phyloP scores from a whole-genome alignment of 1,139 yeast species.

The Kluyveromyces sp. region DNA sequence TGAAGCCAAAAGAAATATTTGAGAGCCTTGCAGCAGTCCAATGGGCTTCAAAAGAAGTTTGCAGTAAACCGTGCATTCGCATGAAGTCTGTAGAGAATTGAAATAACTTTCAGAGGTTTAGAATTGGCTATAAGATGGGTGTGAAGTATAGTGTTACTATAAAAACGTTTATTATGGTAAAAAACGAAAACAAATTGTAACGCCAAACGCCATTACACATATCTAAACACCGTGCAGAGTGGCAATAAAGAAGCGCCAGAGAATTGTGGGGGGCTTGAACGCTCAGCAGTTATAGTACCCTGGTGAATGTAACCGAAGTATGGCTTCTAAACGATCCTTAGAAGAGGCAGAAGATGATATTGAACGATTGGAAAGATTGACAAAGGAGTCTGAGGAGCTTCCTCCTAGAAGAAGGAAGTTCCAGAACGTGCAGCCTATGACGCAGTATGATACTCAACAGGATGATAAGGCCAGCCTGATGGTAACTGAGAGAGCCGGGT shows the following conservation, averaged over 20 bases:
- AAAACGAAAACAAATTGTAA: too few relatives aligned
- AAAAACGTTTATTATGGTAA: too few relatives aligned
- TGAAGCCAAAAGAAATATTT: not conserved
- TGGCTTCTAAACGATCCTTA: constrained; percentile 1
- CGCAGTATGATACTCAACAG: constrained; percentile 19
- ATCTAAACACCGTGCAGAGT: too few relatives aligned
- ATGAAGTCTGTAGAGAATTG: not conserved
- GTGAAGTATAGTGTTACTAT: too few relatives aligned
- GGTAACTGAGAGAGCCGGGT: constrained; percentile 28
- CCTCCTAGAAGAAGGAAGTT: constrained; percentile 2
- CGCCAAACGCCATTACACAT: too few relatives aligned
- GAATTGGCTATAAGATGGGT: too few relatives aligned
- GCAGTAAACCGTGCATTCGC: not conserved
- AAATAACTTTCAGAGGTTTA: not conserved
- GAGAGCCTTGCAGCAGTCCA: not conserved
- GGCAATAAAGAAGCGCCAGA: too few relatives aligned
- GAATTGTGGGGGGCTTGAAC: not conserved
- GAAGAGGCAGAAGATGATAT: not conserved
- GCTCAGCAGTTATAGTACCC: too few relatives aligned
- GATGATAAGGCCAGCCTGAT: constrained; percentile 8
- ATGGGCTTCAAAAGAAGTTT: not conserved
- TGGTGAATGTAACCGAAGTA: not conserved
- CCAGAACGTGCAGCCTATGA: constrained; percentile 20
- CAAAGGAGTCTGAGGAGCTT: constrained; percentile 1
- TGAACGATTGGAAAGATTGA: not conserved